A percentile compares a stretch with the other conserved stretches of the same genome.
phyloP scores from a whole-genome alignment of 768 basidiomycete species.

The Clavulina sp. region DNA sequence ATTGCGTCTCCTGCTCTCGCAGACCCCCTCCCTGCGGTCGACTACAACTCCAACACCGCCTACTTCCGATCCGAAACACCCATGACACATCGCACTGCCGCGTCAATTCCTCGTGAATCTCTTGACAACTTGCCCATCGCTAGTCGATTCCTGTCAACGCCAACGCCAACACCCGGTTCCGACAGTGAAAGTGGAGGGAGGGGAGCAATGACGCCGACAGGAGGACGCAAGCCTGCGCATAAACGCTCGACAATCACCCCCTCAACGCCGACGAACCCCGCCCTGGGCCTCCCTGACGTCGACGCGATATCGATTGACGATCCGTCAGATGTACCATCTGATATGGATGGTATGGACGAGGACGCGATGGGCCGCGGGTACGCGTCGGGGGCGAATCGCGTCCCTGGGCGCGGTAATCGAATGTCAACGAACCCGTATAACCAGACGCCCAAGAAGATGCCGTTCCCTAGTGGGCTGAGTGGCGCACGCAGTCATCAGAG shows the following conservation, averaged over 20 bases:
- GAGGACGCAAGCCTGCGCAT: no score
- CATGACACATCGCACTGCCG: constrained; percentile 19
- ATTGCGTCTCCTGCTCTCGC: constrained; percentile 29
- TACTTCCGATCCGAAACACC: constrained; percentile 37
- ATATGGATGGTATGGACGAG: not conserved
- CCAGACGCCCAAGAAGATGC: constrained; percentile 24
- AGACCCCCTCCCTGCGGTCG: not conserved
- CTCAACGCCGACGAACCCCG: not conserved
- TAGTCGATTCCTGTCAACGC: constrained; percentile 80
- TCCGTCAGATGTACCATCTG: not conserved
- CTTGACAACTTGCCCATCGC: constrained; percentile 72
- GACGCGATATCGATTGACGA: no score
- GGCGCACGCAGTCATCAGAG: constrained; percentile 49
- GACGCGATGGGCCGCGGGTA: not conserved
- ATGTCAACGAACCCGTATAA: constrained; percentile 17
- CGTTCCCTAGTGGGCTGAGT: constrained; percentile 27
- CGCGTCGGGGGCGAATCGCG: not conserved
- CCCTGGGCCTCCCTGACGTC: no score
- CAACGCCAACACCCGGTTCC: not conserved
- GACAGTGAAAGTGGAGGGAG: not conserved
- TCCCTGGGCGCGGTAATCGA: constrained; percentile 2
- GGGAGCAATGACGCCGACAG: no score
- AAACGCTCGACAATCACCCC: not conserved
- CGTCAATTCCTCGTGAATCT: constrained; percentile 45
- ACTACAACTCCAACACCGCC: constrained; percentile 30